A percentile compares a stretch with the other conserved stretches of the same genome.
phyloP scores from a whole-genome alignment of 768 basidiomycete genomes.

The Suillus plorans region DNA sequence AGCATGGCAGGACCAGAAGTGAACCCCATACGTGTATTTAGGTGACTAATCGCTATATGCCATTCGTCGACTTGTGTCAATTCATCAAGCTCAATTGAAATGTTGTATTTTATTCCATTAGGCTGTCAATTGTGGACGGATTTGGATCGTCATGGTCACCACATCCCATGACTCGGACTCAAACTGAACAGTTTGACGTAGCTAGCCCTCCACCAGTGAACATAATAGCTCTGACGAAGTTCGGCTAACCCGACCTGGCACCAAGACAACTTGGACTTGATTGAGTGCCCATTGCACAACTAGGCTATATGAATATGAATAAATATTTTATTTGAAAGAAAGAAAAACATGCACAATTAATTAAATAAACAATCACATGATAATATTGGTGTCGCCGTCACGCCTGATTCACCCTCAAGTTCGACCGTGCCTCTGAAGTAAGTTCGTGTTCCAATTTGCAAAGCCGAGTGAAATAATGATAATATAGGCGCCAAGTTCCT shows the following conservation, averaged over 20 bases:
- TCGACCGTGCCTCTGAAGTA: not conserved
- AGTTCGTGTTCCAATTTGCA: not conserved
- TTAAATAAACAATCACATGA: not conserved
- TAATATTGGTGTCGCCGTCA: not conserved
- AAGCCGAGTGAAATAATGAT: not conserved
- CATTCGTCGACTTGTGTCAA: not conserved
- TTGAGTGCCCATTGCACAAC: not conserved
- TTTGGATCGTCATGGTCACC: not conserved
- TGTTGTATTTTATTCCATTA: not conserved
- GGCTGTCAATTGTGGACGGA: not conserved
- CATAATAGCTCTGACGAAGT: not conserved
- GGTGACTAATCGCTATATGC: not conserved
- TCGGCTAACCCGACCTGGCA: not conserved
- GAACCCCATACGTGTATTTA: not conserved
- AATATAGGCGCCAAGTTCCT: not conserved
- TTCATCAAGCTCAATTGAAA: not conserved
- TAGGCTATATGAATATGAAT: too few species aligned
- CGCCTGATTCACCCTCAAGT: not conserved
- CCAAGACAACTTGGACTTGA: not conserved
- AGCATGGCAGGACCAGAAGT: not conserved
- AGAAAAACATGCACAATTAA: not conserved
- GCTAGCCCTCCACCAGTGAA: not conserved
- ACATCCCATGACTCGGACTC: not conserved
- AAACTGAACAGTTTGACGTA: not conserved
- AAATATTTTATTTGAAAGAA: too few species aligned